Percentiles rank a stretch among this genome's conserved stretches.
phyloP scores from a whole-genome alignment of 1,284 basidiomycete species.

The Rhizoctonia solani region DNA sequence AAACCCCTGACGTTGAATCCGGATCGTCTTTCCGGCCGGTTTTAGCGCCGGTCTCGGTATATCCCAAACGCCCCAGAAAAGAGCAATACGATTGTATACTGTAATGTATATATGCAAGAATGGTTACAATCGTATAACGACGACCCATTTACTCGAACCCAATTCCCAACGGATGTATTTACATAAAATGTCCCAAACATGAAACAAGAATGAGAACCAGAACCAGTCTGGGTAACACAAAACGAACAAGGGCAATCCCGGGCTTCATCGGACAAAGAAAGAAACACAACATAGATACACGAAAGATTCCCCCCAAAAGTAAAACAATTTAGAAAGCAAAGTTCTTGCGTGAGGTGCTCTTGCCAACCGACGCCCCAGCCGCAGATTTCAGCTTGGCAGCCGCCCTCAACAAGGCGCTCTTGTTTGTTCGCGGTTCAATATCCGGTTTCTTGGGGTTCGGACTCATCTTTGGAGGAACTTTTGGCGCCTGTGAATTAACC shows the following conservation, averaged over 20 bases:
- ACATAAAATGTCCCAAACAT: background rate
- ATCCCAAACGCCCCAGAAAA: background rate
- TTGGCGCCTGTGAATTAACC: background rate
- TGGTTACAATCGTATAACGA: conserved; percentile 16
- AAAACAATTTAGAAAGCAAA: conserved; percentile 6
- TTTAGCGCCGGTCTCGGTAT: background rate
- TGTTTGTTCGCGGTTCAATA: conserved; percentile 70
- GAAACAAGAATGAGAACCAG: conserved; percentile 5
- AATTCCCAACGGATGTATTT: conserved; percentile 4
- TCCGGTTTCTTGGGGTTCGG: conserved; percentile 28
- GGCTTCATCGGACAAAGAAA: background rate
- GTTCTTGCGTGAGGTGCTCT: background rate
- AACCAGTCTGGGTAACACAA: conserved; percentile 6
- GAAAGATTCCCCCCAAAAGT: conserved; percentile 5
- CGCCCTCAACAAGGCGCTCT: conserved; percentile 69
- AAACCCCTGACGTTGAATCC: conserved; percentile 3
- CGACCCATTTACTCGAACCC: background rate
- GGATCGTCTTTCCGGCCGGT: background rate
- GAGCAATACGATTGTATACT: conserved; percentile 26
- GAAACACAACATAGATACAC: conserved; percentile 17
- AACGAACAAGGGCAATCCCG: background rate
- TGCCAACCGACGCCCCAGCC: conserved; percentile 10
- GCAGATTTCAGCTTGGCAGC: conserved; percentile 45
- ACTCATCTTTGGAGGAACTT: background rate
- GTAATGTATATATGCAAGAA: background rate